phyloP scores from a whole-genome alignment of 257 asterid genomes.

The Leptodermis oblonga region DNA sequence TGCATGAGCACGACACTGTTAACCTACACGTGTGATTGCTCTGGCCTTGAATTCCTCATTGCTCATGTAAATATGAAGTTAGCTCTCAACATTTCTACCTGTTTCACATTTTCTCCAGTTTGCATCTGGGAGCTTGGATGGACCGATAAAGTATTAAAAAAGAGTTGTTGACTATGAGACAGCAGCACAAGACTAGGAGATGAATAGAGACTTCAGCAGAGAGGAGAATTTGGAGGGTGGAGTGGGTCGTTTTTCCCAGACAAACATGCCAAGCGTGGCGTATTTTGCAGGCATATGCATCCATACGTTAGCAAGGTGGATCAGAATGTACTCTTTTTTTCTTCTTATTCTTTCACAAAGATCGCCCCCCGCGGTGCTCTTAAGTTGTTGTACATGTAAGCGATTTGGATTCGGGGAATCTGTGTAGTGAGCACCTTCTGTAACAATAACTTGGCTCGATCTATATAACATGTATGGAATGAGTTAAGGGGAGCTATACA shows the following conservation, averaged over 20 bases:
- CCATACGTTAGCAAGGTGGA: not conserved
- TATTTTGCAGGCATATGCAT: conserved; percentile 10
- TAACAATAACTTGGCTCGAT: not conserved
- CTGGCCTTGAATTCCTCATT: not conserved
- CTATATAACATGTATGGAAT: not conserved
- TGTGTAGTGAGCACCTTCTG: conserved; percentile 2
- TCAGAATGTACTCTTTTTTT: not conserved
- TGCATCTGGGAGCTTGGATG: conserved; percentile 97
- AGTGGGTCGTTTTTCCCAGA: not conserved
- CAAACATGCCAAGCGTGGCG: not conserved
- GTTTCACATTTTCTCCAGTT: conserved; percentile 45
- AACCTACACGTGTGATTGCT: not conserved
- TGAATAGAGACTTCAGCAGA: not conserved
- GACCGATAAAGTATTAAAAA: conserved; percentile 73
- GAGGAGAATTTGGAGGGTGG: not conserved
- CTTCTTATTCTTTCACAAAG: not conserved
- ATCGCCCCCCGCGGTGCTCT: no score
- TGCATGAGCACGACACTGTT: not conserved
- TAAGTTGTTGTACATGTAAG: not conserved
- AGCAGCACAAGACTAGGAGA: not conserved
- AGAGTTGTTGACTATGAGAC: not conserved
- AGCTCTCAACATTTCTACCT: not conserved
- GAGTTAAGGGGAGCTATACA: no score
- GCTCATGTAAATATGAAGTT: not conserved
- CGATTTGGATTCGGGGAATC: no score